Evolutionary conservation across 225 moss, liverwort and hornwort genomes (phyloP).

Genomic region (Bryoerythrophyllum caledonicum): DNA sequence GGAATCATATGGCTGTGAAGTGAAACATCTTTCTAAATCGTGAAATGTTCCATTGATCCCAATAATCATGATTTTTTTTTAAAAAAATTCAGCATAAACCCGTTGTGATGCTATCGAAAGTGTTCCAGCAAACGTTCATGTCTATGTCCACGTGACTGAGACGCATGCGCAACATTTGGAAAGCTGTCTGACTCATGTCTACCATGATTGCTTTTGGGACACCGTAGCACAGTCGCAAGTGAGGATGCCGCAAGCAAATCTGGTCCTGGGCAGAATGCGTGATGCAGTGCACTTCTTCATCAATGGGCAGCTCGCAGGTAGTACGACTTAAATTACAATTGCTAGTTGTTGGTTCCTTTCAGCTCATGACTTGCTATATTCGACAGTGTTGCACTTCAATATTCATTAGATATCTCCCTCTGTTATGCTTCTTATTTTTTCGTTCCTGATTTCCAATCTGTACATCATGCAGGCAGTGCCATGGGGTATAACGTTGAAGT

Average conservation of each 20-base stretch:
- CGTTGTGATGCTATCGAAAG: neutral
- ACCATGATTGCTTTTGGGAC: neutral
- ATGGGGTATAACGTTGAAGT: conserved; percentile 68
- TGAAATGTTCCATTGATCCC: no score
- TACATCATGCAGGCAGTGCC: conserved; percentile 80
- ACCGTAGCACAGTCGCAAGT: conserved; percentile 46
- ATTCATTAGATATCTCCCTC: neutral
- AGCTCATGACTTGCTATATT: no score
- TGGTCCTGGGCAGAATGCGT: conserved; percentile 61
- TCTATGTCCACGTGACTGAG: neutral
- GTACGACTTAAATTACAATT: conserved; percentile 33
- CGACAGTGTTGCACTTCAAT: no score
- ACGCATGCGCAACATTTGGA: conserved; percentile 6
- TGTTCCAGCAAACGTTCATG: neutral
- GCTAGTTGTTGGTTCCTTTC: no score
- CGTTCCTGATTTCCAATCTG: conserved; percentile 13
- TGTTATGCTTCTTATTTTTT: neutral
- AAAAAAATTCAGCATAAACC: neutral
- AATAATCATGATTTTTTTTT: neutral
- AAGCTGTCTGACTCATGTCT: no score
- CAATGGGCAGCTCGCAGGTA: conserved; percentile 73
- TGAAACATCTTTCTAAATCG: neutral
- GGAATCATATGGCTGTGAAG: conserved; percentile 3
- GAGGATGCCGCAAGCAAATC: conserved; percentile 53
- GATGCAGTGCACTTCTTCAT: conserved; percentile 92